Base-by-base conservation (phyloP, 768 basidiomycete species). In the Tephrocybe sp. region DNA sequence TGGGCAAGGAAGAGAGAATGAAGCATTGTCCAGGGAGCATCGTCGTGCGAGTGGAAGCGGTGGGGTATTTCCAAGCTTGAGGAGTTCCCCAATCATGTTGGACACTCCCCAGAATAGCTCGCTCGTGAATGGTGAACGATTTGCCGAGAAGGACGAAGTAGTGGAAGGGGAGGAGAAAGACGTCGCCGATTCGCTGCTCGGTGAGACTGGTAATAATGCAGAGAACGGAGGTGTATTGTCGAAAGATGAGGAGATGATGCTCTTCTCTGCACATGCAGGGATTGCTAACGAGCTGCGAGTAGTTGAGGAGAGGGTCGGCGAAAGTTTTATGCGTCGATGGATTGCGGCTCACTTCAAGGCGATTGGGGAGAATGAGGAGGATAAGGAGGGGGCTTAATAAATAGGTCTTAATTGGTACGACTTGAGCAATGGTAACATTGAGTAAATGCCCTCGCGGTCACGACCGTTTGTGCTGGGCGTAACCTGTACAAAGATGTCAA, bases 1-100 rank as follows among this genome's bases (percentile, higher is more conserved):
- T 9, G 63, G 58, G 52, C 68, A 71, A 51, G 73, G 71, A 2
- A 62, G 72, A 42, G 43, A 50, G 44, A 60, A 67, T 14, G 73
- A 75, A 54, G 73, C 72, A 2, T 32, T 70, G 15, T 58, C 61
- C 38, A 64, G 72, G 26, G 73, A 73, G 55, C 52, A 62, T 48
- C 56, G 61, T 33, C 68, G 72, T 14, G 70, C 66, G 3, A 72
- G 70, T 49, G 58, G 58, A 23, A 57, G 55, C 17, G 47, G 57
- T 11, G 32, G 48, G 5, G 45, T 48, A 8, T 62, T 58, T 30
- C 55, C 57, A 11, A 41, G 23, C 25, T 18, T 52, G 38, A 46
- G 33, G 36, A 43, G 40, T 42, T 23, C 33, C 1, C 36, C 45
- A 11, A 20, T 15, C 20, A 26, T 24, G 37, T 39, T 23, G 26